A percentile compares a stretch with the other conserved stretches of the same genome.
These are phyloP conservation scores for Penicillium pancosmium DNA, from an alignment of 495 filamentous ascomycete genomes.

Conservation along the genomic window DNA sequence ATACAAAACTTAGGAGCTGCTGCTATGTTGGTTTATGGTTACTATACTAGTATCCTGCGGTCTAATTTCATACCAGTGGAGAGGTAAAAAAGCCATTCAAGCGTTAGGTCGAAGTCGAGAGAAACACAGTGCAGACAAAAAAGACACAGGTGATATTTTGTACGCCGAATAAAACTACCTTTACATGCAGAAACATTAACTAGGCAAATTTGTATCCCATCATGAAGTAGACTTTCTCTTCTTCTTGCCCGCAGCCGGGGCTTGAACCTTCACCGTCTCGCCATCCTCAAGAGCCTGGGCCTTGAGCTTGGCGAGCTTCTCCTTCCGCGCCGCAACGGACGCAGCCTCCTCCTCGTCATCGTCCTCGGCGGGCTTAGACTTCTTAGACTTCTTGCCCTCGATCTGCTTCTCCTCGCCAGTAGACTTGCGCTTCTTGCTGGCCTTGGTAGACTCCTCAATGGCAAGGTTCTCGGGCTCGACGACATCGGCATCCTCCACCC, in stretches of 20 bases:
- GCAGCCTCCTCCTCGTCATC: constrained; percentile 50
- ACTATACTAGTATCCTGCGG: too few relatives aligned
- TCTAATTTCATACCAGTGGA: too few relatives aligned
- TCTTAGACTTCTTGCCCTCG: constrained; percentile 59
- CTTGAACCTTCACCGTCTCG: constrained; percentile 26
- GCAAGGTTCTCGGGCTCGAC: constrained; percentile 57
- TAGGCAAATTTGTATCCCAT: constrained; percentile 27
- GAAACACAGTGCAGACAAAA: constrained; percentile 6
- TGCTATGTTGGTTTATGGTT: too few relatives aligned
- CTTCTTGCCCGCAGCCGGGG: constrained; percentile 42
- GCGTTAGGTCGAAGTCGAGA: too few relatives aligned
- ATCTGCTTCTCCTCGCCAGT: constrained; percentile 58
- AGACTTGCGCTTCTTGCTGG: constrained; percentile 68
- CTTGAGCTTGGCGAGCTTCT: constrained; percentile 59
- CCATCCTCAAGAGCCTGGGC: constrained; percentile 48
- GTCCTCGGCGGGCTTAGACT: constrained; percentile 45
- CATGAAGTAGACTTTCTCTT: constrained; percentile 50
- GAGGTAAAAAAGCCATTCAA: too few relatives aligned
- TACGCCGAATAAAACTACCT: constrained; percentile 40
- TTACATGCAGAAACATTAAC: constrained; percentile 37
- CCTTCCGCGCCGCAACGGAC: constrained; percentile 58
- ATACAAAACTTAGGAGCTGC: too few relatives aligned
- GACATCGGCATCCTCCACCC: constrained; percentile 80
- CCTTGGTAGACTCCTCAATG: constrained; percentile 54
- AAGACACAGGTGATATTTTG: constrained; percentile 40